Percentiles rank a stretch among this genome's conserved stretches.
Conservation (phyloP, 192 early-diverging fungal species). For the Gaertneriomyces sp. region DNA sequence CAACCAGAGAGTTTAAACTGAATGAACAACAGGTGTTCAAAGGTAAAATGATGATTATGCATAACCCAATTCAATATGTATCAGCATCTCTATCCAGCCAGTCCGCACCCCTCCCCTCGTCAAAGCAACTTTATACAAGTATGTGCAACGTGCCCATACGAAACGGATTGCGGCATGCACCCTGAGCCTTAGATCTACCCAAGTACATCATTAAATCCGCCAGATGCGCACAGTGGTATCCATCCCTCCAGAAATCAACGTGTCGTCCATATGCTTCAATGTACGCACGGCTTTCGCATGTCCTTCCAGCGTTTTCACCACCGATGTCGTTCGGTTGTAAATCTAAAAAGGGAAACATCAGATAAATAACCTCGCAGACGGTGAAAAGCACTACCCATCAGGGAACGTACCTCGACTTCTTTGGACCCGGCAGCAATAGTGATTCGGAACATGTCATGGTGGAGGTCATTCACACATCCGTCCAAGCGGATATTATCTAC, state of each 20-base stretch:
- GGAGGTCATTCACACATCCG: constrained; percentile 30
- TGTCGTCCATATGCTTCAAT: constrained; percentile 25
- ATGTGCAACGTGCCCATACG: no score
- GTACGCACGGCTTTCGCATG: constrained; percentile 35
- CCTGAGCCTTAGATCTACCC: no score
- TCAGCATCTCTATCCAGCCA: no score
- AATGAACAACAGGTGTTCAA: no score
- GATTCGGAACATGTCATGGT: constrained; percentile 28
- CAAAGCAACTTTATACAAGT: no score
- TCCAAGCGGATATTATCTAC: constrained; percentile 28
- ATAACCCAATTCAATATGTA: no score
- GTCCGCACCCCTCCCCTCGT: no score
- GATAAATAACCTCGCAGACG: neutral
- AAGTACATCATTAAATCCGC: constrained; percentile 19
- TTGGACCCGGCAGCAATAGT: constrained; percentile 29
- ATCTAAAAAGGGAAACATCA: constrained; percentile 13
- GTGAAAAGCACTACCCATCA: neutral
- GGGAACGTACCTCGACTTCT: constrained; percentile 23
- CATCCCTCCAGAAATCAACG: constrained; percentile 39
- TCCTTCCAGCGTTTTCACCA: constrained; percentile 27
- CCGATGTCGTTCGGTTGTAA: constrained; percentile 34
- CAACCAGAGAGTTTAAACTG: no score
- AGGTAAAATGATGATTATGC: no score
- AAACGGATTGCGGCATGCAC: no score
- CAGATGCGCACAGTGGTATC: constrained; percentile 35